Percentiles rank a stretch among this genome's conserved stretches.
Evolutionary conservation across 2,329 filamentous ascomycete genomes (phyloP).

Genomic region (Diaporthe sp.): DNA sequence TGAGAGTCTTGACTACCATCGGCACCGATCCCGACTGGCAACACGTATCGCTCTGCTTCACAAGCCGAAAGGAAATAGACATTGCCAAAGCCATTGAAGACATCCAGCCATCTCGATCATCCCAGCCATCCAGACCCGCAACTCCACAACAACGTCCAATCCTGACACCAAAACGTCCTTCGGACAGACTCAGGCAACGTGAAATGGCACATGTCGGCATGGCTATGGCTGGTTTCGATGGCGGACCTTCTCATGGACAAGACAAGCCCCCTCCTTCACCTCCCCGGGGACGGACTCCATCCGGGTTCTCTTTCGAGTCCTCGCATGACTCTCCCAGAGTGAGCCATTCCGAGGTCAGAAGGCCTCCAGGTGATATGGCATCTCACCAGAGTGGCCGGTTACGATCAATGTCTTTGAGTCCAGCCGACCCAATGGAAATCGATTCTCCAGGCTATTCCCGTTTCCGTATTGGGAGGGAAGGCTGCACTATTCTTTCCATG

Average conservation of each 20-base stretch:
- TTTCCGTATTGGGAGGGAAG: accelerated
- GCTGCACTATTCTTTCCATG: constrained; percentile 25
- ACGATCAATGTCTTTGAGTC: not conserved
- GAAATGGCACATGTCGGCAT: too few species aligned
- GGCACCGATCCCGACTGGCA: not conserved
- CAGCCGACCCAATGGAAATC: not conserved
- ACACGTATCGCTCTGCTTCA: constrained; percentile 21
- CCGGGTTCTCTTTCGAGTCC: not conserved
- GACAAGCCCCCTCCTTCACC: not conserved
- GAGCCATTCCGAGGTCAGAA: not conserved
- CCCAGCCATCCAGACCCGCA: too few species aligned
- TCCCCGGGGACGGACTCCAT: not conserved
- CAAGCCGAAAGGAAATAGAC: constrained; percentile 14
- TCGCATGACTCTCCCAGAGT: not conserved
- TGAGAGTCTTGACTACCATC: constrained; percentile 20
- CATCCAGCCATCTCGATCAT: not conserved
- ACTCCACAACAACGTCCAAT: not conserved
- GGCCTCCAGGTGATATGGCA: too few species aligned
- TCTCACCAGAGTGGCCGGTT: not conserved
- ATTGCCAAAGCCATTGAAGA: not conserved
- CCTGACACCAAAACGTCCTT: not conserved
- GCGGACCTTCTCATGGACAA: not conserved
- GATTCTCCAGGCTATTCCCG: not conserved
- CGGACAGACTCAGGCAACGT: not conserved
- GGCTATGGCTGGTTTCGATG: not conserved